Evolutionary conservation across 805 yeast genomes (phyloP), one percentile per base, ranked within the genome.

Genomic region (Cyberlindnera mycetangii): DNA sequence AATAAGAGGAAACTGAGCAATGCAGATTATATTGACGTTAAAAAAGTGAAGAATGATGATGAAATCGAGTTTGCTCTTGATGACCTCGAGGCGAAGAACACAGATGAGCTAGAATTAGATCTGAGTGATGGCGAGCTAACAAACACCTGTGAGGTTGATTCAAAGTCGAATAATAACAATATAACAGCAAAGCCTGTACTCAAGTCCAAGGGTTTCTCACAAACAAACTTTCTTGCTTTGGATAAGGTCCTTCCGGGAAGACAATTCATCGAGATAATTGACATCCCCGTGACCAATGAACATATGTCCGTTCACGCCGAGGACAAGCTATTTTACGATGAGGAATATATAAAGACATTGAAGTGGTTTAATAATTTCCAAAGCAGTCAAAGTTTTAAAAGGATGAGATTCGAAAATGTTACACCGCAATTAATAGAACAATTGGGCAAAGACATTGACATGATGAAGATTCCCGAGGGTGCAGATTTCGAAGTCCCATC

Each of bases 161-260:
- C 70, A 14, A 68, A 63, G 33, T 37, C 69, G n/a, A 44, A 41
- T n/a, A 46, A 41, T 5, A 38, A 18, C 4, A 20, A 22, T 3
- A 11, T n/a, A 24, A 14, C 24, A 31, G 9, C 24, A 32, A 24
- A n/a, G 3, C 7, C 15, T 10, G 5, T 32, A 38, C 22, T 40
- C 25, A 28, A 36, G 28, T 39, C 51, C 11, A 48, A 41, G 24
- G 61, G 52, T 1, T 55, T 51, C 38, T 30, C 46, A 34, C 52
- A 49, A 20, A 79, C 84, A 2, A 56, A 63, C 12, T 92, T 89
- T 55, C 62, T 87, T 24, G 93, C 98, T 0, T 69, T 92, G 21
- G 97, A 90, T 60, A 92, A 92, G 62, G 88, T 95, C 54, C 67
- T 85, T 1, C 88, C 89, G 2, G 65, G 72, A 15, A 68, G 95